phyloP scores from a whole-genome alignment of 2,329 filamentous ascomycete species.

The Fusarium sororula region DNA sequence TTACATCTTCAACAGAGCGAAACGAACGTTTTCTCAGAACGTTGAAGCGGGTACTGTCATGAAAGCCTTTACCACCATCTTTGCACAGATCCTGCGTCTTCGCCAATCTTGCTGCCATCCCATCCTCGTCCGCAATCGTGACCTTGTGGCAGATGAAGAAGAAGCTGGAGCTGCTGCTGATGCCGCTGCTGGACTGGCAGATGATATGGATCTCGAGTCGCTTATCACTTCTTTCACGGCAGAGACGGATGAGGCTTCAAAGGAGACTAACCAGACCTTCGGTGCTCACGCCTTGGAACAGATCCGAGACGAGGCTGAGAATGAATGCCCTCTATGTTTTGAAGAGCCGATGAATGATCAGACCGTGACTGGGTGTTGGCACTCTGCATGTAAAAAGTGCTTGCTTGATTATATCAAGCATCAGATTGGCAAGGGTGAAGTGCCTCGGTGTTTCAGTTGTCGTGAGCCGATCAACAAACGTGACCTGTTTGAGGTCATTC shows the following conservation, averaged over 20 bases:
- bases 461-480: slow-evolving; percentile 82
- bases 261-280: slow-evolving; percentile 69
- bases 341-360: slow-evolving; percentile 97
- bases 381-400: slow-evolving; percentile 94
- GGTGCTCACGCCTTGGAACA: slow-evolving; percentile 88
- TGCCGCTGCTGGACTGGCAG: slow-evolving; percentile 80
- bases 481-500: slow-evolving; percentile 92
- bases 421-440: slow-evolving; percentile 77
- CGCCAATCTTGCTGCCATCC: slow-evolving; percentile 96
- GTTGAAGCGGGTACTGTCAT: slow-evolving; percentile 91
- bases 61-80: slow-evolving; percentile 96
- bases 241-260: slow-evolving; percentile 68
- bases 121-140: slow-evolving; percentile 84
- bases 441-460: slow-evolving; percentile 90
- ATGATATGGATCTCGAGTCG: slow-evolving; percentile 94
- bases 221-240: slow-evolving; percentile 86
- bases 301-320: slow-evolving; percentile 87
- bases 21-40: slow-evolving; percentile 84
- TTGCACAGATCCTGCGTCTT: slow-evolving; percentile 92
- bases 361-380: slow-evolving; percentile 95
- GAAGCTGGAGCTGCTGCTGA: slow-evolving; percentile 80
- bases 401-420: slow-evolving; percentile 90
- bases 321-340: slow-evolving; percentile 93
- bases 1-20: slow-evolving; percentile 84
- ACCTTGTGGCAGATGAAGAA: slow-evolving; percentile 86